These are phyloP conservation scores for Phytophthora crassamura DNA, from an alignment of 352 stramenopile genomes.

Conservation along the genomic window DNA sequence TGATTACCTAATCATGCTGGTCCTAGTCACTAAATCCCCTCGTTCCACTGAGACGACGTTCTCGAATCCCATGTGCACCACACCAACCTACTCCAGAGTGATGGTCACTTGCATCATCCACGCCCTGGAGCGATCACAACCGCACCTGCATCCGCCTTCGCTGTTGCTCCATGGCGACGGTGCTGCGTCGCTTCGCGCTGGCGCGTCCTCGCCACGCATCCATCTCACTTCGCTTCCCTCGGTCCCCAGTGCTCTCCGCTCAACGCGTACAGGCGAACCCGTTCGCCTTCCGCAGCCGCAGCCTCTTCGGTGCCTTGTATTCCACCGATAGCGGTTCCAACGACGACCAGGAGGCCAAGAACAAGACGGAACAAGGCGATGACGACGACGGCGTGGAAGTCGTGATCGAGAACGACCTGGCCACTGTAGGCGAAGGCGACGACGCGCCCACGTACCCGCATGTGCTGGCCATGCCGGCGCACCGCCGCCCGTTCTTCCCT, in stretches of 20 bases:
- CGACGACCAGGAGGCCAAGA: constrained; percentile 26
- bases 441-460: constrained; percentile 73
- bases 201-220: constrained; percentile 19
- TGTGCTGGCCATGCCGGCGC: constrained; percentile 79
- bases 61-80: neutral
- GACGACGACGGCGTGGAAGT: constrained; percentile 50
- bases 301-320: constrained; percentile 31
- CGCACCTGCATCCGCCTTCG: neutral
- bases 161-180: constrained; percentile 53
- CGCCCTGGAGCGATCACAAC: too few relatives aligned
- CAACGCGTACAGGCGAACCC: constrained; percentile 10
- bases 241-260: constrained; percentile 5
- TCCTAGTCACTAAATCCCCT: constrained; percentile 2
- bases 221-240: constrained; percentile 7
- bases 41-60: neutral
- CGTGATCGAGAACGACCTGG: constrained; percentile 66
- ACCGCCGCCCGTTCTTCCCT: constrained; percentile 83
- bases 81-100: neutral
- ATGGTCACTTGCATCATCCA: neutral
- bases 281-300: constrained; percentile 13
- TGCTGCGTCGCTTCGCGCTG: constrained; percentile 43
- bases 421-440: constrained; percentile 69
- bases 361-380: constrained; percentile 21
- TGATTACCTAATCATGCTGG: constrained; percentile 10
- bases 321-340: constrained; percentile 37